Conservation (phyloP, 2,329 filamentous ascomycete species). For the Eutypella sp. region DNA sequence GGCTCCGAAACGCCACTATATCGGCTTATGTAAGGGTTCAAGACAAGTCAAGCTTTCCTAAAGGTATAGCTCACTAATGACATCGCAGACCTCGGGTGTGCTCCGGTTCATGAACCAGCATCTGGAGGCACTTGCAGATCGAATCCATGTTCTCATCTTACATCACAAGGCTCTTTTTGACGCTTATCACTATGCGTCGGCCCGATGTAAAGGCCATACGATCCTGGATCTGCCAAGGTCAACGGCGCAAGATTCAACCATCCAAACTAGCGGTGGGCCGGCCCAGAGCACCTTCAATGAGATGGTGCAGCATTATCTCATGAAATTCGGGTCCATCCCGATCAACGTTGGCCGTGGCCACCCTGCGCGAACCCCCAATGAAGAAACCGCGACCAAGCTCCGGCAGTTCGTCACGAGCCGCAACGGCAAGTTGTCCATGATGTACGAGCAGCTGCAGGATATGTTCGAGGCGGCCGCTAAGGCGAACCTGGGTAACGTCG, state of each 20-base stretch:
- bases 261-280: neutral
- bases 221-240: neutral
- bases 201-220: neutral
- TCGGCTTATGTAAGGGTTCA: slow-evolving; percentile 14
- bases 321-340: neutral
- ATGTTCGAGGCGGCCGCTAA: slow-evolving; percentile 22
- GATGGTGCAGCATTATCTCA: neutral
- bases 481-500: slow-evolving; percentile 17
- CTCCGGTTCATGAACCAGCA: slow-evolving; percentile 22
- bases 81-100: slow-evolving; percentile 17
- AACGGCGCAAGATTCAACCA: neutral
- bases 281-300: neutral
- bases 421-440: slow-evolving; percentile 19
- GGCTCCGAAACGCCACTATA: slow-evolving; percentile 11
- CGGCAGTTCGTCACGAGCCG: slow-evolving; percentile 20
- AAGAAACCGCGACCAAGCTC: slow-evolving; percentile 14
- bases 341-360: neutral
- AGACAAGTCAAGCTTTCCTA: neutral
- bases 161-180: slow-evolving; percentile 18
- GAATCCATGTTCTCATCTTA: slow-evolving; percentile 14
- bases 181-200: slow-evolving; percentile 8
- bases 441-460: slow-evolving; percentile 18
- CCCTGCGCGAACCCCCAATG: slow-evolving; percentile 2
- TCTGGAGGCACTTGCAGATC: slow-evolving; percentile 12
- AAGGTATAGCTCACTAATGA: slow-evolving; percentile 1